Percentiles rank a stretch among this genome's conserved stretches.
These are phyloP conservation scores for Phialophora macrospora DNA, from an alignment of 2,329 filamentous ascomycete genomes.

Conservation along the genomic window DNA sequence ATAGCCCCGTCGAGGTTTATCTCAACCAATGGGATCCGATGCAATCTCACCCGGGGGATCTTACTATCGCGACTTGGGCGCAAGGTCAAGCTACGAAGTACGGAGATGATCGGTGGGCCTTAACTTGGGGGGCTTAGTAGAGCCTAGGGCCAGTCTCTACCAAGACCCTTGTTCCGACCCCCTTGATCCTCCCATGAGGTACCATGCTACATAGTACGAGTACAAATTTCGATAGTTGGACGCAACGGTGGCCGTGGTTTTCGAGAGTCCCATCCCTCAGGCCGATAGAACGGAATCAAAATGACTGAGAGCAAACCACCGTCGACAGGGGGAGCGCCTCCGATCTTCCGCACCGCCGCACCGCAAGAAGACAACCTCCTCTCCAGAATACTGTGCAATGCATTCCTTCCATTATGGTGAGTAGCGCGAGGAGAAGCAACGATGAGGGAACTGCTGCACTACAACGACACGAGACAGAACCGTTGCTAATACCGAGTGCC, in stretches of 20 bases:
- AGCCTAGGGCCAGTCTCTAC: not conserved
- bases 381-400: slow-evolving; percentile 32
- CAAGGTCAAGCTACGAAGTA: not conserved
- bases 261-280: not conserved
- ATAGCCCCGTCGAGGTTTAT: not conserved
- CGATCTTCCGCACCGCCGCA: slow-evolving; percentile 21
- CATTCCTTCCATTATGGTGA: slow-evolving; percentile 33
- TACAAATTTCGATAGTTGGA: not conserved
- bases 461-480: no score
- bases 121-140: not conserved
- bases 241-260: not conserved
- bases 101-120: not conserved
- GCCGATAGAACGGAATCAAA: not conserved
- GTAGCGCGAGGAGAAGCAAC: not conserved
- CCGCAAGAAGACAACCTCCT: slow-evolving; percentile 28
- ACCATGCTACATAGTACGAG: not conserved
- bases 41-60: not conserved
- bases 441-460: no score
- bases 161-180: not conserved
- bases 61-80: not conserved
- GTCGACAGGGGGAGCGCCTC: not conserved
- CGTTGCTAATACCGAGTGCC: not conserved
- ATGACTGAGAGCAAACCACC: not conserved
- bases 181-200: not conserved
- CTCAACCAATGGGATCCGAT: not conserved